Evolutionary conservation across 2,329 filamentous ascomycete species (phyloP).

Genomic region (Fusarium brachygibbosum): DNA sequence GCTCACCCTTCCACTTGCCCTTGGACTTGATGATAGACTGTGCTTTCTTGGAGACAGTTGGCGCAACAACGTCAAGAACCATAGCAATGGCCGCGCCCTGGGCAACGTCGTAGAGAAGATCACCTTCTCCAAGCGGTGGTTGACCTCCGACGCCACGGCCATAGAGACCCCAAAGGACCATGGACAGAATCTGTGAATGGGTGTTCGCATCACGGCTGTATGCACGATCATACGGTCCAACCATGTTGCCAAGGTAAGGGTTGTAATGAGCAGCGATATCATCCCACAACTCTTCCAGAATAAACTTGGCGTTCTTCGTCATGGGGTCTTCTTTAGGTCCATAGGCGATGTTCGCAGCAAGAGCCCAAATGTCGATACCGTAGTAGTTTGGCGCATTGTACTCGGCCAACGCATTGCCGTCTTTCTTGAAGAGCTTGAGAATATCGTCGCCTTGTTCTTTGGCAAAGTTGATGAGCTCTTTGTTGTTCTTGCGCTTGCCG

Average conservation of each 20-base stretch:
- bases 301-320: slow-evolving; percentile 20
- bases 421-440: slow-evolving; percentile 49
- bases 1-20: slow-evolving; percentile 52
- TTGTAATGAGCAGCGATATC: slow-evolving; percentile 42
- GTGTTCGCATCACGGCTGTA: slow-evolving; percentile 45
- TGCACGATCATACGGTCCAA: slow-evolving; percentile 43
- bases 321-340: slow-evolving; percentile 21
- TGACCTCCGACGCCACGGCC: slow-evolving; percentile 13
- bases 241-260: slow-evolving; percentile 43
- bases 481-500: slow-evolving; percentile 55
- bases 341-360: slow-evolving; percentile 17
- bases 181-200: slow-evolving; percentile 23
- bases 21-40: slow-evolving; percentile 51
- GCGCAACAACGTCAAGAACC: slow-evolving; percentile 54
- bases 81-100: slow-evolving; percentile 13
- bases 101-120: slow-evolving; percentile 14
- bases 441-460: slow-evolving; percentile 51
- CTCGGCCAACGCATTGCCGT: slow-evolving; percentile 1
- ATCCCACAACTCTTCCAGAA: slow-evolving; percentile 40
- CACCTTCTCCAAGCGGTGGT: slow-evolving; percentile 10
- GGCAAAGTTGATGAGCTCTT: slow-evolving; percentile 55
- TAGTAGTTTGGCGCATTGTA: slow-evolving; percentile 24
- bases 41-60: slow-evolving; percentile 53
- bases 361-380: slow-evolving; percentile 23
- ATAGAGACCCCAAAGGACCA: slow-evolving; percentile 22